These are phyloP conservation scores for Lentinus tigrinus DNA, from an alignment of 768 basidiomycete species.

Conservation along the genomic window DNA sequence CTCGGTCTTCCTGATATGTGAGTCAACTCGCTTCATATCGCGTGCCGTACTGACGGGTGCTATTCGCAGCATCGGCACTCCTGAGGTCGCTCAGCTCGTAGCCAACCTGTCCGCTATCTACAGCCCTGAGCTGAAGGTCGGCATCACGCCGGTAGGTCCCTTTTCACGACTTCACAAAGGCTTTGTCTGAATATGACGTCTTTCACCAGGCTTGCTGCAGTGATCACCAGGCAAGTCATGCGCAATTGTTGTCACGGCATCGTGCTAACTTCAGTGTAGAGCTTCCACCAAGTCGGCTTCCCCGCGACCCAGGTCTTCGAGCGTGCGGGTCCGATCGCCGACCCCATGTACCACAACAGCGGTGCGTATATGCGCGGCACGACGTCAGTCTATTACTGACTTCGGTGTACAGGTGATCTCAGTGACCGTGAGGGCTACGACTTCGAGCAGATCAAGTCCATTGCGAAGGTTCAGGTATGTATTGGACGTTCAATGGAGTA, in stretches of 20 bases:
- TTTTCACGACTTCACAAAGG: background rate
- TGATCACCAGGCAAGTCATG: slow-evolving; percentile 69
- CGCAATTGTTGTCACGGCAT: background rate
- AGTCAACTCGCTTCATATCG: slow-evolving; percentile 22
- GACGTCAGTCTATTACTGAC: background rate
- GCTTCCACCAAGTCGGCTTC: slow-evolving; percentile 81
- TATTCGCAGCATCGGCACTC: slow-evolving; percentile 67
- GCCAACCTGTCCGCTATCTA: slow-evolving; percentile 76
- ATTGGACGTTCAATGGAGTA: background rate
- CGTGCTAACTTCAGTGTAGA: slow-evolving; percentile 37
- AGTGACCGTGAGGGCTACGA: slow-evolving; percentile 81
- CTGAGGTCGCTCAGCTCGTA: slow-evolving; percentile 74
- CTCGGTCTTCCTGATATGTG: slow-evolving; percentile 76
- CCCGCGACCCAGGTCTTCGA: slow-evolving; percentile 88
- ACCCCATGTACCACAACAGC: slow-evolving; percentile 89
- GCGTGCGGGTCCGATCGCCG: slow-evolving; percentile 79
- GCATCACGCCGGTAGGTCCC: slow-evolving; percentile 54
- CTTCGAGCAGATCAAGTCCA: slow-evolving; percentile 75
- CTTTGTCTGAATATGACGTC: background rate
- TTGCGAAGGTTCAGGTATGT: slow-evolving; percentile 83
- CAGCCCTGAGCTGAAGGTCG: slow-evolving; percentile 74
- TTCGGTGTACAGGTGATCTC: slow-evolving; percentile 57
- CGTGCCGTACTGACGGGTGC: background rate
- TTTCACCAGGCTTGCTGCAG: slow-evolving; percentile 74
- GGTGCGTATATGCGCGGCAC: slow-evolving; percentile 35